These are phyloP conservation scores for Beta macrorhiza DNA, from an alignment of 179 eudicot genomes.

Conservation along the genomic window DNA sequence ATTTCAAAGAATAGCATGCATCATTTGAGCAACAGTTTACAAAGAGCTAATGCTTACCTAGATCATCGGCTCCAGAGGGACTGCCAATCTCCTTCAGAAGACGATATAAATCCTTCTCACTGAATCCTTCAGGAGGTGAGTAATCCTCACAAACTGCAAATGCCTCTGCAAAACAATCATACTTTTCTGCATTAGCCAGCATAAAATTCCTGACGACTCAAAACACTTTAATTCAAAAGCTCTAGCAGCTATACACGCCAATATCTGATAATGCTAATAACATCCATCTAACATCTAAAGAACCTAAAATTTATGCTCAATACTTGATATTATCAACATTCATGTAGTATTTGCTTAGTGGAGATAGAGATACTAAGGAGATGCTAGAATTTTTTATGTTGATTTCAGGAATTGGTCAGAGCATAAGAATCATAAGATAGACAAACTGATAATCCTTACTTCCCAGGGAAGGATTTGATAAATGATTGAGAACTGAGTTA, in stretches of 20 bases:
- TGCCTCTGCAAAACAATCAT: conserved; percentile 63
- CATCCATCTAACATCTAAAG: conserved; percentile 1
- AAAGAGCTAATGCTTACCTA: conserved; percentile 49
- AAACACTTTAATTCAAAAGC: background rate
- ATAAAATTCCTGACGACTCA: background rate
- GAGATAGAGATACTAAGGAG: background rate
- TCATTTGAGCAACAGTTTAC: background rate
- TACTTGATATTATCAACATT: background rate
- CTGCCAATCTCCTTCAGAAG: conserved; percentile 90
- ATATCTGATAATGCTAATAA: background rate
- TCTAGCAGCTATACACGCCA: background rate
- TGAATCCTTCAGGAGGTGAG: conserved; percentile 91
- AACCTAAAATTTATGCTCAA: background rate
- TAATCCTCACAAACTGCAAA: conserved; percentile 96
- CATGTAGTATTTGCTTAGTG: background rate
- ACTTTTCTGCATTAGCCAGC: background rate
- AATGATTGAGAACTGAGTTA: background rate
- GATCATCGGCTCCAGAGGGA: conserved; percentile 83
- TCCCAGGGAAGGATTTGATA: background rate
- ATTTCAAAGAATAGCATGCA: background rate
- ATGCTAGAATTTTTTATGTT: background rate
- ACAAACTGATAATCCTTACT: background rate
- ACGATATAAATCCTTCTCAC: conserved; percentile 82
- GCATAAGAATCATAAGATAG: background rate
- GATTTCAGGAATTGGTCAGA: background rate